Percentiles rank a stretch among this genome's conserved stretches.
Evolutionary conservation across 1,284 basidiomycete genomes (phyloP).

Genomic region (Sutorius eximius): DNA sequence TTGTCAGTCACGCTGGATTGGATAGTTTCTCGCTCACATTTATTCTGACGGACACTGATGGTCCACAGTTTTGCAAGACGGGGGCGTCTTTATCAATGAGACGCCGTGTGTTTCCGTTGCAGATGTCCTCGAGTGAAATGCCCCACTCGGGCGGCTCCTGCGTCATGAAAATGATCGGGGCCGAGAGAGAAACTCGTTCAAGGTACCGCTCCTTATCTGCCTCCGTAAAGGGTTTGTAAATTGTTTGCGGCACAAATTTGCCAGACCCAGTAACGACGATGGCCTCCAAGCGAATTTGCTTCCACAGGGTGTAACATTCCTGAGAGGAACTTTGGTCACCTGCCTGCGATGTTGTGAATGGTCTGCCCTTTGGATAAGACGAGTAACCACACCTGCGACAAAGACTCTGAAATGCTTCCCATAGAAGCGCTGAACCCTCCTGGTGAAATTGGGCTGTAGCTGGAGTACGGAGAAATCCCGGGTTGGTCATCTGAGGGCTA

Average conservation of each 20-base stretch:
- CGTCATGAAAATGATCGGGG: slow-evolving; percentile 59
- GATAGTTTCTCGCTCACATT: slow-evolving; percentile 43
- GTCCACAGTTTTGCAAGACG: slow-evolving; percentile 63
- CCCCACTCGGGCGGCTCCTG: slow-evolving; percentile 53
- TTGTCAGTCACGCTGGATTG: not conserved
- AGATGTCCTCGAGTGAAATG: slow-evolving; percentile 53
- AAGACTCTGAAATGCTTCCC: not conserved
- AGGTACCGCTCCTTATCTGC: slow-evolving; percentile 70
- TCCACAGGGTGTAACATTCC: slow-evolving; percentile 20
- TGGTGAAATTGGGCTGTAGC: not conserved
- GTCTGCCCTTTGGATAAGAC: not conserved
- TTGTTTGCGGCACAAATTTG: slow-evolving; percentile 56
- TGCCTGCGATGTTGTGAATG: slow-evolving; percentile 2
- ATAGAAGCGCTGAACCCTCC: not conserved
- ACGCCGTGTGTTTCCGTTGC: slow-evolving; percentile 39
- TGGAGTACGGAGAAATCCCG: not conserved
- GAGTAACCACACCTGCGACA: slow-evolving; percentile 6
- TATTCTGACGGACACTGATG: slow-evolving; percentile 68
- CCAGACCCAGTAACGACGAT: slow-evolving; percentile 32
- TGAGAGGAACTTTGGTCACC: slow-evolving; percentile 5
- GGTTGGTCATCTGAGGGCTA: not conserved
- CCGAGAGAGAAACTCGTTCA: slow-evolving; percentile 57
- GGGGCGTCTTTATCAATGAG: slow-evolving; percentile 50
- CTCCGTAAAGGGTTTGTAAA: slow-evolving; percentile 68
- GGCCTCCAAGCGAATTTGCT: slow-evolving; percentile 5